Base-by-base conservation (phyloP, 176 grass and related monocot genomes). In the Avena sativa region DNA sequence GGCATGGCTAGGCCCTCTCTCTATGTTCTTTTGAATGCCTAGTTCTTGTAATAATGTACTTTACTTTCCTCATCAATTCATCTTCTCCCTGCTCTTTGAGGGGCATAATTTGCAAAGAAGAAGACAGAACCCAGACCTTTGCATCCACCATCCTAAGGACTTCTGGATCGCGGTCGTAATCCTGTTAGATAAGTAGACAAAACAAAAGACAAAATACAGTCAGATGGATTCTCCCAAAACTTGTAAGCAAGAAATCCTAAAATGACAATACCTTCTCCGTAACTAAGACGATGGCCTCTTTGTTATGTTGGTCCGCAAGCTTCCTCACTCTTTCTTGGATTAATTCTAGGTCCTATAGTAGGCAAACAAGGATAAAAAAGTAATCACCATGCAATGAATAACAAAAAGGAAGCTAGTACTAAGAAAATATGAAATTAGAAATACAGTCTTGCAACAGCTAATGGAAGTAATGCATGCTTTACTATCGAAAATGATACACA, bases 141-240 rank as follows among this genome's bases (percentile, higher is more conserved):
- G 76, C 67, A 13, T 82, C 76, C 71, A 92, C 38, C 62, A 23
- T 73, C 59, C 3, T 87, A 67, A 95, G 84, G 57, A 25, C 75
- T 43, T 79, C 60, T 71, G 91, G 91, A 89, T 92, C 88, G 7
- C 93, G 91, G 87, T 92, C 89, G 57, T 95, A 95, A 92, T 95
- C 93, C 91, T 95, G 77, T 26, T 14, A 79, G 64, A 46, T n/a
- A 36, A 69, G 9, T 9, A 49, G 36, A 48, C 25, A 92, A 49
- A 91, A 69, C 64, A 83, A 78, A 36, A 11, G 36, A 82, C 8
- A 8, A 48, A 32, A 78, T 57, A 77, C 6, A 11, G 51, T 28
- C 30, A 38, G 50, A 76, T 15, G 71, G 19, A 67, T 60, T 7
- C 20, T 14, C 30, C 58, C 12, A 10, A 32, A 58, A 71, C n/a